Conservation (phyloP, 768 basidiomycete species). For the Collybia sp. region DNA sequence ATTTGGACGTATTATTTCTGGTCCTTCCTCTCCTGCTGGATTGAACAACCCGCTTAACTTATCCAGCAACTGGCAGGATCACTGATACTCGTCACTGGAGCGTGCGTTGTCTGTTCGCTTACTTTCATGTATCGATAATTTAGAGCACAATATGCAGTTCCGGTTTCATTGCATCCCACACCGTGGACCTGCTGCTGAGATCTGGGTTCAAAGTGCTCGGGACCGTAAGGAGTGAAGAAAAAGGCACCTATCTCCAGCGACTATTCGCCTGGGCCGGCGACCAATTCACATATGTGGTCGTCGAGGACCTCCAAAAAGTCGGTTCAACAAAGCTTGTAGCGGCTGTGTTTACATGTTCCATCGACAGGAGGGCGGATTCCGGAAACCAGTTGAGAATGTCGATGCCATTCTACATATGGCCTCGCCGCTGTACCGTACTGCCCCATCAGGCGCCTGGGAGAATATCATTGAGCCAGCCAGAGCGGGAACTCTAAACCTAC, state of each 20-base stretch:
- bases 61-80: too few relatives aligned
- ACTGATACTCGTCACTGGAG: constrained; percentile 1
- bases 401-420: constrained; percentile 1
- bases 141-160: neutral
- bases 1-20: too few relatives aligned
- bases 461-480: constrained; percentile 5
- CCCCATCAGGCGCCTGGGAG: constrained; percentile 2
- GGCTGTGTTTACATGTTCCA: neutral
- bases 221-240: neutral
- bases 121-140: constrained; percentile 6
- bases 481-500: neutral
- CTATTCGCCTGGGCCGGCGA: neutral
- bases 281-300: neutral
- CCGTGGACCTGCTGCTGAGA: neutral
- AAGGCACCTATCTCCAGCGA: neutral
- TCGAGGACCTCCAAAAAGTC: constrained; percentile 1
- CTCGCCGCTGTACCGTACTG: constrained; percentile 1
- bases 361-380: neutral
- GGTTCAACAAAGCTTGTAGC: neutral
- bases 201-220: neutral
- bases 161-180: neutral
- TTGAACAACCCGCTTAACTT: too few relatives aligned
- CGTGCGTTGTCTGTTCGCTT: neutral
- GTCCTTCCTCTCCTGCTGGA: too few relatives aligned
- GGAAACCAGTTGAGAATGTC: neutral